Evolutionary conservation across 1,284 basidiomycete genomes (phyloP).

Genomic region (Cronartium quercuum): DNA sequence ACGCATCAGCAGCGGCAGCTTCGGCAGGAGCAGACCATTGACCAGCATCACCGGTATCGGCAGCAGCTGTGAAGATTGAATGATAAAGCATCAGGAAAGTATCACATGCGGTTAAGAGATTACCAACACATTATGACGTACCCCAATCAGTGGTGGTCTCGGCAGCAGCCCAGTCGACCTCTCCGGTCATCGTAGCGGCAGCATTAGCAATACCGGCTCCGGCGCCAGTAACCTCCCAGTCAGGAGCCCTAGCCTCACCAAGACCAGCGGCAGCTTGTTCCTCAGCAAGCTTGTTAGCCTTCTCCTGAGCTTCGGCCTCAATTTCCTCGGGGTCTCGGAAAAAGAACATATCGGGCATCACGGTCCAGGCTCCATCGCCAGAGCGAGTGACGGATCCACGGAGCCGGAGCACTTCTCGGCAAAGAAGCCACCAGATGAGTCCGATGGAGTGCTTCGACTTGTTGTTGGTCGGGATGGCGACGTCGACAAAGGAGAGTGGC

Average conservation of each 20-base stretch:
- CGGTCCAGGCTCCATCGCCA: conserved; percentile 76
- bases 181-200: conserved; percentile 42
- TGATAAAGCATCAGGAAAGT: neutral
- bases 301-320: conserved; percentile 30
- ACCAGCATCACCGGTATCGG: conserved; percentile 9
- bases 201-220: conserved; percentile 58
- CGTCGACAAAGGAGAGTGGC: conserved; percentile 91
- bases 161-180: conserved; percentile 53
- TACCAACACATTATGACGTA: neutral
- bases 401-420: conserved; percentile 92
- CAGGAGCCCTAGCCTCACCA: conserved; percentile 48
- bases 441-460: conserved; percentile 95
- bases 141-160: conserved; percentile 65
- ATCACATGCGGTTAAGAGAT: neutral
- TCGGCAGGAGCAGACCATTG: conserved; percentile 11
- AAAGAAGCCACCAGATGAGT: conserved; percentile 97
- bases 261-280: conserved; percentile 51
- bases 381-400: conserved; percentile 85
- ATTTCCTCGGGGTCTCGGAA: conserved; percentile 36
- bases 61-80: conserved; percentile 1
- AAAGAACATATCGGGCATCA: conserved; percentile 58
- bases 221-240: conserved; percentile 54
- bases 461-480: conserved; percentile 99
- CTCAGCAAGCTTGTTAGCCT: conserved; percentile 12
- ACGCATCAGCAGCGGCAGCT: conserved; percentile 1